Conservation (phyloP, 2,329 filamentous ascomycete species). For the Zymoseptoria ardabiliae region DNA sequence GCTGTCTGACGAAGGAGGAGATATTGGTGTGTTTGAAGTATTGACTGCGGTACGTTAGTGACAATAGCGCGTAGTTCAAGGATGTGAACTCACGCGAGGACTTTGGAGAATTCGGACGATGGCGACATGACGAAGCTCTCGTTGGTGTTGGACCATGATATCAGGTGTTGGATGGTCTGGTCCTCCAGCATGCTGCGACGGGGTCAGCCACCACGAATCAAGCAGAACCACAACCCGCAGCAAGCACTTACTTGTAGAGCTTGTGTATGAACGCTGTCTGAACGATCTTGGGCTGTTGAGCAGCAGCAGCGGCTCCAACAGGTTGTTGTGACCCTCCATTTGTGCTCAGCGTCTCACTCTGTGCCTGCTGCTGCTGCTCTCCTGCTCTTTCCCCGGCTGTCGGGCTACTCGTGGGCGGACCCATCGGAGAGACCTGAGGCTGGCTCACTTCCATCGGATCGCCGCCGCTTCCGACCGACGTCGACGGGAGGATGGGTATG, state of each 20-base stretch:
- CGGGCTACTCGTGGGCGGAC: slow-evolving; percentile 24
- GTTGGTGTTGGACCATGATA: slow-evolving; percentile 87
- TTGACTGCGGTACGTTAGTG: slow-evolving; percentile 52
- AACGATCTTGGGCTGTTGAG: slow-evolving; percentile 92
- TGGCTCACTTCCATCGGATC: slow-evolving; percentile 28
- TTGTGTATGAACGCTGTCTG: slow-evolving; percentile 99
- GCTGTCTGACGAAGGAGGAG: slow-evolving; percentile 66
- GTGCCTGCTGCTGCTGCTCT: slow-evolving; percentile 19
- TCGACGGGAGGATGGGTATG: slow-evolving; percentile 26
- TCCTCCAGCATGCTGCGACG: slow-evolving; percentile 85
- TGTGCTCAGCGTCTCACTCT: slow-evolving; percentile 9
- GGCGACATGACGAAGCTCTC: slow-evolving; percentile 99
- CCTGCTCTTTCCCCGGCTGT: slow-evolving; percentile 19
- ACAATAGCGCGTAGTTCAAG: slow-evolving; percentile 19
- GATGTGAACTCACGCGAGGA: slow-evolving; percentile 68
- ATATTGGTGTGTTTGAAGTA: slow-evolving; percentile 84
- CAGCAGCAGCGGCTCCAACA: slow-evolving; percentile 58
- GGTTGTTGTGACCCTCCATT: slow-evolving; percentile 40
- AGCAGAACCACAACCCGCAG: neutral
- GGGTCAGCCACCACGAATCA: slow-evolving; percentile 25
- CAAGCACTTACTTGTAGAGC: slow-evolving; percentile 74
- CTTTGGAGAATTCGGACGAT: slow-evolving; percentile 94
- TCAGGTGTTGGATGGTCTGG: slow-evolving; percentile 82
- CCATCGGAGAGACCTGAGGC: slow-evolving; percentile 20
- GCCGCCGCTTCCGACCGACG: slow-evolving; percentile 13